phyloP scores from a whole-genome alignment of 1,284 basidiomycete species.

The Ganoderma resinaceum region DNA sequence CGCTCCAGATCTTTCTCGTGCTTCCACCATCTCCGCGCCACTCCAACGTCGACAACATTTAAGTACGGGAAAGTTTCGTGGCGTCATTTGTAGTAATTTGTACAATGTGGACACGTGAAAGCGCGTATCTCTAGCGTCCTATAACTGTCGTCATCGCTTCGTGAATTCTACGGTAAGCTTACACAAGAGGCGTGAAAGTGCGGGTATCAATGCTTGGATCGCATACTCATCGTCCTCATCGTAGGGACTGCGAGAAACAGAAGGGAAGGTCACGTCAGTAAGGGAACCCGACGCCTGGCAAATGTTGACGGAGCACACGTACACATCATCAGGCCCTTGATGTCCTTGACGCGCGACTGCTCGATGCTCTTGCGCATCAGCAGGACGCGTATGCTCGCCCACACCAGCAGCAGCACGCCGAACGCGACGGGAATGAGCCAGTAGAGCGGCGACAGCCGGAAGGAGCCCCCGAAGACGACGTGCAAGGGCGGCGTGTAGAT shows the following conservation, averaged over 20 bases:
- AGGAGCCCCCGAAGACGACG: constrained; percentile 69
- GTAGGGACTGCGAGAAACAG: constrained; percentile 57
- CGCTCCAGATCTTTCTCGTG: neutral
- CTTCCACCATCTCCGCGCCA: neutral
- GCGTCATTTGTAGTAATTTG: neutral
- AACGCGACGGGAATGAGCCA: constrained; percentile 73
- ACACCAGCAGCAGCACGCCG: constrained; percentile 63
- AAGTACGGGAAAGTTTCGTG: neutral
- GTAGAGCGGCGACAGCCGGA: constrained; percentile 65
- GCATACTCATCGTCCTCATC: constrained; percentile 71
- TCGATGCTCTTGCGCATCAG: constrained; percentile 62
- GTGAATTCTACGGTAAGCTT: neutral
- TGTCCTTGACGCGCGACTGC: constrained; percentile 64
- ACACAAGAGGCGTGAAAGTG: neutral
- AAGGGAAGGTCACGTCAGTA: neutral
- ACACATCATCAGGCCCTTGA: constrained; percentile 75
- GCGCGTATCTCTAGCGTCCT: neutral
- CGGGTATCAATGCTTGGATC: constrained; percentile 45
- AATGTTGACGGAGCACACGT: constrained; percentile 39
- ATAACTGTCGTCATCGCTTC: neutral
- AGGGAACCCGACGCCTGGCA: neutral
- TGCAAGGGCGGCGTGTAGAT: constrained; percentile 74
- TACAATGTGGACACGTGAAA: neutral
- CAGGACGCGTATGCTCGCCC: constrained; percentile 65
- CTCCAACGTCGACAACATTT: neutral